phyloP scores from a whole-genome alignment of 2,329 filamentous ascomycete genomes.

The Boeremia exigua region DNA sequence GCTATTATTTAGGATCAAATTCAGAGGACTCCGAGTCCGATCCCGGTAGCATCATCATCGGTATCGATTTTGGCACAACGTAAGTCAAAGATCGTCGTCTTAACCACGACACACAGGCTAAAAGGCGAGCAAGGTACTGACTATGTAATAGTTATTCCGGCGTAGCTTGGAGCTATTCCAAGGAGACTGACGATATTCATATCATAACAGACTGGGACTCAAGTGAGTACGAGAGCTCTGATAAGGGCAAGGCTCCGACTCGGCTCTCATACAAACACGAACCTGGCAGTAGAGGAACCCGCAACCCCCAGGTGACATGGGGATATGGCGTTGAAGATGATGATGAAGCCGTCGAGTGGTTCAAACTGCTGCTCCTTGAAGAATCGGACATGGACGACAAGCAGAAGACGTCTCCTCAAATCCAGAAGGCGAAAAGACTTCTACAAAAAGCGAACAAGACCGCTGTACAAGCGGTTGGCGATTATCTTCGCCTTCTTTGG shows the following conservation, averaged over 20 bases:
- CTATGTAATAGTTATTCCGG: neutral
- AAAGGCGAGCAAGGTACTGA: neutral
- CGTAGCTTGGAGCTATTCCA: neutral
- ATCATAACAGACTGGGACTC: neutral
- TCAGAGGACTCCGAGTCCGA: too few relatives aligned
- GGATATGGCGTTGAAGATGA: neutral
- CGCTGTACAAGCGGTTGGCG: neutral
- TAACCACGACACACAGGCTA: too few relatives aligned
- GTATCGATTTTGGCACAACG: constrained; percentile 45
- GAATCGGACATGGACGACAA: neutral
- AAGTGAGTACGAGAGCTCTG: neutral
- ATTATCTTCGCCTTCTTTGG: neutral
- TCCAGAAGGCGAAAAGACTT: neutral
- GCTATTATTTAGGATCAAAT: too few relatives aligned
- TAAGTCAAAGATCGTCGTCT: constrained; percentile 19
- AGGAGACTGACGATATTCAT: neutral
- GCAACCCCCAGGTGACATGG: neutral
- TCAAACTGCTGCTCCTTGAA: neutral
- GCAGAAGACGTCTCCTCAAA: neutral
- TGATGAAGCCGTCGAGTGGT: neutral
- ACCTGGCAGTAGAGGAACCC: neutral
- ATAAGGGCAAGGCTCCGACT: neutral
- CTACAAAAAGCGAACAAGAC: neutral
- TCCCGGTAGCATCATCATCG: too few relatives aligned
- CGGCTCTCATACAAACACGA: neutral